phyloP scores from a whole-genome alignment of 768 basidiomycete genomes.

The Cystofilobasidium ferigula region DNA sequence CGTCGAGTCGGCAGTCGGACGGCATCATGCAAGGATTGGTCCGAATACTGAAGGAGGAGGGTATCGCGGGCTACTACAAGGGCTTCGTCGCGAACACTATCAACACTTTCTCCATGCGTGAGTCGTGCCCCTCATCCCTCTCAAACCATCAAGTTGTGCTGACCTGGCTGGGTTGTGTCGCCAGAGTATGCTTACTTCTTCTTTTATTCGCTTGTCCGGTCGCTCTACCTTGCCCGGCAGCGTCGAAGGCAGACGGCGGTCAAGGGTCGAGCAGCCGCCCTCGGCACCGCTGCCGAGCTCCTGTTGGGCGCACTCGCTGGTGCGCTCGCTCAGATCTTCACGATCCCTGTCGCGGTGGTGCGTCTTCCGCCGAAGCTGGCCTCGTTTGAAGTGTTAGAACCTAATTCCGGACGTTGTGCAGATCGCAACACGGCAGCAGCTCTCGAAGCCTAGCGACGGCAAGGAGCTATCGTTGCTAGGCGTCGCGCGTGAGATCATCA shows the following conservation, averaged over 20 bases:
- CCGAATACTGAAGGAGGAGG: constrained; percentile 67
- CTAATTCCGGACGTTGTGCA: not conserved
- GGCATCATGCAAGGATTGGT: constrained; percentile 57
- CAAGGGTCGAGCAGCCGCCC: constrained; percentile 12
- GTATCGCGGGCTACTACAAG: constrained; percentile 68
- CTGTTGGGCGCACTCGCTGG: constrained; percentile 83
- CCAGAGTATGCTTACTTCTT: constrained; percentile 99
- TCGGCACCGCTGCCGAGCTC: constrained; percentile 49
- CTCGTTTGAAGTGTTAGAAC: not conserved
- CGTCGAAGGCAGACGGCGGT: constrained; percentile 40
- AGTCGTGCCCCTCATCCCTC: constrained; percentile 38
- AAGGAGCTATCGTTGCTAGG: constrained; percentile 46
- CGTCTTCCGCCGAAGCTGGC: not conserved
- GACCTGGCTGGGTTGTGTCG: constrained; percentile 1
- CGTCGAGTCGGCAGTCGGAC: constrained; percentile 26
- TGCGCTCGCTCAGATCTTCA: constrained; percentile 91
- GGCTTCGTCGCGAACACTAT: constrained; percentile 96
- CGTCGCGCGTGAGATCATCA: constrained; percentile 74
- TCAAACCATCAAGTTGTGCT: too few species aligned
- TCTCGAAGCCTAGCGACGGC: constrained; percentile 36
- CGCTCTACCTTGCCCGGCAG: constrained; percentile 54
- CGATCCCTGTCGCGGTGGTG: constrained; percentile 87
- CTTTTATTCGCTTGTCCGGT: constrained; percentile 88
- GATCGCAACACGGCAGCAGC: constrained; percentile 88
- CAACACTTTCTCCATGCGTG: constrained; percentile 95